Conservation (phyloP, 352 stramenopile genomes). For the Globisporangium cystogenes region DNA sequence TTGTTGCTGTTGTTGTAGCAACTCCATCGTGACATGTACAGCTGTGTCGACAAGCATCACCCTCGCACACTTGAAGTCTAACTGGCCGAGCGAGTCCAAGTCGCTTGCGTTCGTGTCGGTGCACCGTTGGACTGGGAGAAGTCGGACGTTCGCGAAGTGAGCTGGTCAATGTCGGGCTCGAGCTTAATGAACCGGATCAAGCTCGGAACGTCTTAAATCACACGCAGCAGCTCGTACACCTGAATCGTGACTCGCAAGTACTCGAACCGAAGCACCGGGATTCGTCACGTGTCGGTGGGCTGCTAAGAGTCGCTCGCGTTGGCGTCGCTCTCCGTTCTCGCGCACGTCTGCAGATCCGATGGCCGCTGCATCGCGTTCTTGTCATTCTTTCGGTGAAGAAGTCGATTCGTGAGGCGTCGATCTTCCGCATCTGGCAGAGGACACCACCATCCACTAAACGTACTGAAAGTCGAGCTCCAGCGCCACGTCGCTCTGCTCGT, state of each 20-base stretch:
- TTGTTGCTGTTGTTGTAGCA: too few species aligned
- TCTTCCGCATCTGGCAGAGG: conserved; percentile 1
- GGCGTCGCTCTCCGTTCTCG: conserved; percentile 4
- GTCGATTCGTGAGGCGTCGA: background rate
- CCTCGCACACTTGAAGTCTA: conserved; percentile 58
- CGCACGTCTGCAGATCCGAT: background rate
- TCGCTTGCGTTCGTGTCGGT: conserved; percentile 25
- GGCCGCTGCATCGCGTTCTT: background rate
- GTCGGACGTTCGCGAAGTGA: conserved; percentile 56
- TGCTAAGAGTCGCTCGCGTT: too few species aligned
- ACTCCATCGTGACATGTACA: too few species aligned
- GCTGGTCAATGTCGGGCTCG: conserved; percentile 38
- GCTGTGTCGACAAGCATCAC: conserved; percentile 61
- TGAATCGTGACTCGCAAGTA: conserved; percentile 63
- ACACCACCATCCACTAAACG: conserved; percentile 52
- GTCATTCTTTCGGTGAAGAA: conserved; percentile 5
- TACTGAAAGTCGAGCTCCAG: conserved; percentile 58
- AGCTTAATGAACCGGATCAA: conserved; percentile 45
- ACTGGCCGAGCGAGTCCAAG: conserved; percentile 65
- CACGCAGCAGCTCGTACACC: conserved; percentile 50
- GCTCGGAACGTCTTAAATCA: conserved; percentile 34
- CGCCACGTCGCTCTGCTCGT: conserved; percentile 20
- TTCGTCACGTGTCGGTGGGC: conserved; percentile 57
- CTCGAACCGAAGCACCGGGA: conserved; percentile 71
- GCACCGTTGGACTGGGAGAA: conserved; percentile 35